Conservation (phyloP, 2,329 filamentous ascomycete species). For the Monilinia vaccinii-corymbosi region DNA sequence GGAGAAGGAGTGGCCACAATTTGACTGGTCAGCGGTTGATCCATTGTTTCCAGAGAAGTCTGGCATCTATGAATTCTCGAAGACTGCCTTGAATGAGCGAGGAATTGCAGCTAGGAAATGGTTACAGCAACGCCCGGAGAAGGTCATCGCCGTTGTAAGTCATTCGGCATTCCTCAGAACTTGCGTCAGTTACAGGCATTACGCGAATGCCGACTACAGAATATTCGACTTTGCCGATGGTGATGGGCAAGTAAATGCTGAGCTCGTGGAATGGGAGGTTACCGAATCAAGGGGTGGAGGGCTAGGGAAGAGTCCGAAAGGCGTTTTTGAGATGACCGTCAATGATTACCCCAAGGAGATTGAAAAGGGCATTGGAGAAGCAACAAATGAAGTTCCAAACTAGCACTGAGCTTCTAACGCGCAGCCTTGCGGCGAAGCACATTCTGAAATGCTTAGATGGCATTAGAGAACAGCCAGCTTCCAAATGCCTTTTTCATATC, state of each 20-base stretch:
- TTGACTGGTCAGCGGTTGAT: slow-evolving; percentile 28
- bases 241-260: slow-evolving; percentile 18
- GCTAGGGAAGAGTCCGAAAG: slow-evolving; percentile 24
- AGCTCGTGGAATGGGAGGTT: slow-evolving; percentile 25
- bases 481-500: neutral
- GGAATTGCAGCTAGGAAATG: slow-evolving; percentile 24
- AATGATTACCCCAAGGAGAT: neutral
- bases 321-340: slow-evolving; percentile 13
- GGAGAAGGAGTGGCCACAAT: slow-evolving; percentile 27
- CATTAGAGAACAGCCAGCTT: neutral
- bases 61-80: slow-evolving; percentile 26
- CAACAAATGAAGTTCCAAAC: slow-evolving; percentile 15
- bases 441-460: neutral
- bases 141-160: slow-evolving; percentile 28
- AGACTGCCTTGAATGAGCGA: slow-evolving; percentile 18
- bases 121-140: slow-evolving; percentile 26
- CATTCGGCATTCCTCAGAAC: slow-evolving; percentile 27
- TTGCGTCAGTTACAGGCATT: slow-evolving; percentile 22
- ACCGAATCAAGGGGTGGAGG: slow-evolving; percentile 27
- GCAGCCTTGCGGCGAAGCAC: neutral
- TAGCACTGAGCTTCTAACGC: neutral
- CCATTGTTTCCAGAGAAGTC: slow-evolving; percentile 25
- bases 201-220: slow-evolving; percentile 28
- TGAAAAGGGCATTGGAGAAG: slow-evolving; percentile 12
- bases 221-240: slow-evolving; percentile 27